A percentile compares a stretch with the other conserved stretches of the same genome.
These are phyloP conservation scores for Drechmeria coniospora DNA, from an alignment of 2,329 filamentous ascomycete genomes.

Conservation along the genomic window DNA sequence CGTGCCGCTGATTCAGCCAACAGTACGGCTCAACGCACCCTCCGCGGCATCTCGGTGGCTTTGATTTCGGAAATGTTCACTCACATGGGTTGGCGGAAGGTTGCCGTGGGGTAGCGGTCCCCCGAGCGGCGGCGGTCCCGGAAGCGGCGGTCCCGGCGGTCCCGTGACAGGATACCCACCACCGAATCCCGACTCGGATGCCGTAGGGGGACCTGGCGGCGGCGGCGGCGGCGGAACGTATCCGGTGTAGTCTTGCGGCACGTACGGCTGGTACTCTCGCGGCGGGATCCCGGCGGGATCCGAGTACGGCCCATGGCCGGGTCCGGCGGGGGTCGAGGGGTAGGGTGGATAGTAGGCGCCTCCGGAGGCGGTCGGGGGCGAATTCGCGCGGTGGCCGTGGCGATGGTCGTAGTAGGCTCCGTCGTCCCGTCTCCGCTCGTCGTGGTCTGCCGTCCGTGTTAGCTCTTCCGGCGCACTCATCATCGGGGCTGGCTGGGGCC, in stretches of 20 bases:
- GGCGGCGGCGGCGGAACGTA: conserved; percentile 25
- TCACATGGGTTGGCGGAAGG: conserved; percentile 27
- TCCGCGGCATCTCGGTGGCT: conserved; percentile 14
- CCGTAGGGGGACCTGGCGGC: conserved; percentile 16
- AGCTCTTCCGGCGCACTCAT: conserved; percentile 1
- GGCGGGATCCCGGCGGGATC: conserved; percentile 13
- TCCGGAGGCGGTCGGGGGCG: conserved; percentile 35
- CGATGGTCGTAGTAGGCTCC: conserved; percentile 20
- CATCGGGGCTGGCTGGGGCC: neutral
- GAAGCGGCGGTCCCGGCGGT: conserved; percentile 14
- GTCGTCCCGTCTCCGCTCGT: conserved; percentile 17
- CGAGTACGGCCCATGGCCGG: conserved; percentile 8
- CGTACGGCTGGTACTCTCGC: conserved; percentile 23
- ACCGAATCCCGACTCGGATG: conserved; percentile 4
- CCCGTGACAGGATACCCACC: conserved; percentile 6
- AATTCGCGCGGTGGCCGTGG: conserved; percentile 22
- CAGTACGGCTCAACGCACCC: conserved; percentile 21
- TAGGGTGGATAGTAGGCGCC: conserved; percentile 32
- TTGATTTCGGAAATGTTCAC: conserved; percentile 19
- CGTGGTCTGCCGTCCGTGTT: conserved; percentile 16
- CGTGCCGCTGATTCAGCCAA: no score
- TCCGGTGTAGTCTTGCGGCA: conserved; percentile 25
- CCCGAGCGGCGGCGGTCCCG: conserved; percentile 12
- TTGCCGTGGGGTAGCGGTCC: conserved; percentile 17
- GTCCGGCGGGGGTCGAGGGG: conserved; percentile 12